Evolutionary conservation across 2,329 filamentous ascomycete species (phyloP).

Genomic region (Aspergillus jensenii): DNA sequence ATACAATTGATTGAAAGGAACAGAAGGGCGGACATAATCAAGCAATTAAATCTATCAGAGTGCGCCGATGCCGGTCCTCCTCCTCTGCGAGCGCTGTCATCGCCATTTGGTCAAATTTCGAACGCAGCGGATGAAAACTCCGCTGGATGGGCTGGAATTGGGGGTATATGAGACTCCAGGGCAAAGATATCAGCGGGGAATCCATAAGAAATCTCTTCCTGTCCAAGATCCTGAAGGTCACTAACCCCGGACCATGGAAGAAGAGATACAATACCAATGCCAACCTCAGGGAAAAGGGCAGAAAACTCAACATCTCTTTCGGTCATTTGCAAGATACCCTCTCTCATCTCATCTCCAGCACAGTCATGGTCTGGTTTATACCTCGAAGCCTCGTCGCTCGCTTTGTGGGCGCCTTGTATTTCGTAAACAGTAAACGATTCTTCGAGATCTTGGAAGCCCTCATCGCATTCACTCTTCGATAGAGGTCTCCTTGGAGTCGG

Average conservation of each 20-base stretch:
- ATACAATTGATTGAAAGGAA: not conserved
- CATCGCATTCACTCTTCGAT: not conserved
- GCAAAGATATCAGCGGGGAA: not conserved
- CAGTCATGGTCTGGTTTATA: not conserved
- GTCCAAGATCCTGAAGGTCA: not conserved
- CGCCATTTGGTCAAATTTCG: not conserved
- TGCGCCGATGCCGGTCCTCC: not conserved
- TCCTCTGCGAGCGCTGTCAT: not conserved
- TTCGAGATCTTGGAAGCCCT: not conserved
- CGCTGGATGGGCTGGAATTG: not conserved
- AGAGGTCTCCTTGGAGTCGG: conserved; percentile 1
- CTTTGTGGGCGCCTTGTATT: not conserved
- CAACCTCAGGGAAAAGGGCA: not conserved
- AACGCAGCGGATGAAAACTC: not conserved
- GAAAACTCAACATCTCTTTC: not conserved
- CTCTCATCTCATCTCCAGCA: not conserved
- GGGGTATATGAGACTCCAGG: not conserved
- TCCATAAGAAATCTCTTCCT: not conserved
- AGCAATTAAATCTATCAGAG: not conserved
- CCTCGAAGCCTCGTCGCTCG: not conserved
- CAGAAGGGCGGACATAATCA: not conserved
- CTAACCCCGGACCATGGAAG: not conserved
- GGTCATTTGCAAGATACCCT: not conserved
- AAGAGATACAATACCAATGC: not conserved
- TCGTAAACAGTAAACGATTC: not conserved